Conservation (phyloP, 257 asterid genomes). For the Apocynum venetum region DNA sequence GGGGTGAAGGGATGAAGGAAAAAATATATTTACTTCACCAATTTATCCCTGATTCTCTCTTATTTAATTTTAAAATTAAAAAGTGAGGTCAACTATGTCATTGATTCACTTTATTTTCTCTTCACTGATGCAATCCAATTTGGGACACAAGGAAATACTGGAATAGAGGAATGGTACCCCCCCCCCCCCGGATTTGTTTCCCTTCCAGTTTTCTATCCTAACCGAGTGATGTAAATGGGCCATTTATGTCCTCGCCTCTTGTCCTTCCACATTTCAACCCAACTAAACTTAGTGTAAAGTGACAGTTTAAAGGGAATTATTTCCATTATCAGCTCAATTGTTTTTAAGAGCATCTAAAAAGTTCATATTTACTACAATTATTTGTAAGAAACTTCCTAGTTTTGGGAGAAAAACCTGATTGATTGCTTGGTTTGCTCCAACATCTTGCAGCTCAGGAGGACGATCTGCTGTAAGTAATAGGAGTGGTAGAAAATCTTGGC, state of each 20-base stretch:
- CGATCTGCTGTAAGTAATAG: slow-evolving; percentile 94
- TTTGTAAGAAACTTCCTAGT: neutral
- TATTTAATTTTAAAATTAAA: neutral
- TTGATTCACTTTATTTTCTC: neutral
- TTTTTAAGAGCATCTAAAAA: neutral
- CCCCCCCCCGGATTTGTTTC: neutral
- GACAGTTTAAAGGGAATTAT: neutral
- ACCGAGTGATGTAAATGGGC: neutral
- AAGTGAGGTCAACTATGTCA: neutral
- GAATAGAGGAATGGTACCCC: neutral
- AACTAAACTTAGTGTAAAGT: neutral
- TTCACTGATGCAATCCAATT: neutral
- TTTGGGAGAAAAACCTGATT: slow-evolving; percentile 53
- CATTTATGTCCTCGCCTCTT: neutral
- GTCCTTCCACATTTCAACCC: neutral
- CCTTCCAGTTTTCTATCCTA: neutral
- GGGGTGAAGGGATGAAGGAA: neutral
- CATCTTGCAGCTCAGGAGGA: slow-evolving; percentile 89
- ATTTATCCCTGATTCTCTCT: neutral
- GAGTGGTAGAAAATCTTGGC: slow-evolving; percentile 89
- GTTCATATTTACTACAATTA: neutral
- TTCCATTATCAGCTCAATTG: neutral
- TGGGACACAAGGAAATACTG: neutral
- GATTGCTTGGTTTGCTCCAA: slow-evolving; percentile 97
- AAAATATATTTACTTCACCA: neutral